These are phyloP conservation scores for Oenanthe javanica DNA, from an alignment of 140 eudicot species.

Conservation along the genomic window DNA sequence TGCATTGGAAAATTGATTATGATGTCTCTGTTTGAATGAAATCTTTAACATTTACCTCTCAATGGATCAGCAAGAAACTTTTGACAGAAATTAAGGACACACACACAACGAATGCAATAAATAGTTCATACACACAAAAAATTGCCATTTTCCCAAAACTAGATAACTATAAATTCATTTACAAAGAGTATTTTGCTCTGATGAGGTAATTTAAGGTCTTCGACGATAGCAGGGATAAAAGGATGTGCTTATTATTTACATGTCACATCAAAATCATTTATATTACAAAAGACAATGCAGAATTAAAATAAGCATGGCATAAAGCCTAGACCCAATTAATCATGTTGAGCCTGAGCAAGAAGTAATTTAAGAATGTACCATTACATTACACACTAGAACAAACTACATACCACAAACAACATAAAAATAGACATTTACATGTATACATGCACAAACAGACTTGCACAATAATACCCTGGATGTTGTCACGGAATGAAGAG, in stretches of 20 bases:
- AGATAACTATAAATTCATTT: too few relatives aligned
- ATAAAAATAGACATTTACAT: not conserved
- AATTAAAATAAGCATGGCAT: too few relatives aligned
- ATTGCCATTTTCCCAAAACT: too few relatives aligned
- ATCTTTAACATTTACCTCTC: not conserved
- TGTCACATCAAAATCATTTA: too few relatives aligned
- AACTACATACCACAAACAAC: not conserved
- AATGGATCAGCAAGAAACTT: not conserved
- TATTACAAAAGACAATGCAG: too few relatives aligned
- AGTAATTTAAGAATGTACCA: not conserved
- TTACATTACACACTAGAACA: not conserved
- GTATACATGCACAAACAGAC: not conserved
- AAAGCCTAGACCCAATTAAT: too few relatives aligned
- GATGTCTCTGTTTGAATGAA: too few relatives aligned
- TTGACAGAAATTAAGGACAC: not conserved
- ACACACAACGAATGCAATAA: not conserved
- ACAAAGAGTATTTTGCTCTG: not conserved
- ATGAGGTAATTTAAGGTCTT: not conserved
- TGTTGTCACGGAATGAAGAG: too few relatives aligned
- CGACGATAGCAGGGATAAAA: not conserved
- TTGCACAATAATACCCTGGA: slow-evolving; percentile 33
- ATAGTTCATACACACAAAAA: not conserved
- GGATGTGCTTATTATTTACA: not conserved
- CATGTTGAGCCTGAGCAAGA: too few relatives aligned
- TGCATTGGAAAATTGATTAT: too few relatives aligned